A percentile compares a stretch with the other conserved stretches of the same genome.
phyloP scores from a whole-genome alignment of 257 asterid genomes.

The Scutellaria minor region DNA sequence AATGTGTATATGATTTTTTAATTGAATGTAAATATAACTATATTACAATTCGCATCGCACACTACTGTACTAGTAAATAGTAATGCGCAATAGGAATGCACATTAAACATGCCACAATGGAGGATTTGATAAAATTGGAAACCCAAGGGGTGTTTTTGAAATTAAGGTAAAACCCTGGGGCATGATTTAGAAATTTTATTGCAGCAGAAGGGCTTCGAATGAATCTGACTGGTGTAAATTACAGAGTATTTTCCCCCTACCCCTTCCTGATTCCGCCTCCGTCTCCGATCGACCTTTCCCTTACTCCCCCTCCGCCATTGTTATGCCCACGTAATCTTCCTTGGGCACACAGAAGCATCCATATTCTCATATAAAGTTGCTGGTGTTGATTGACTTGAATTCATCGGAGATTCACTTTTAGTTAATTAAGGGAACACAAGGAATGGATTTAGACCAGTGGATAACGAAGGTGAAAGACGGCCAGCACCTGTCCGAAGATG shows the following conservation, averaged over 20 bases:
- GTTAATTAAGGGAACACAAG: constrained; percentile 24
- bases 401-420: constrained; percentile 7
- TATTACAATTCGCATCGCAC: too few relatives aligned
- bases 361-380: not conserved
- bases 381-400: constrained; percentile 25
- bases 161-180: constrained; percentile 4
- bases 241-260: constrained; percentile 1
- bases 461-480: constrained; percentile 83
- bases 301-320: constrained; percentile 1
- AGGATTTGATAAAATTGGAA: not conserved
- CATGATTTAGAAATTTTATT: constrained; percentile 6
- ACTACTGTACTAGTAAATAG: too few relatives aligned
- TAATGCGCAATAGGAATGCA: too few relatives aligned
- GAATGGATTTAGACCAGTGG: constrained; percentile 96
- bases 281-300: constrained; percentile 11
- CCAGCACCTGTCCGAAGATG: constrained; percentile 92
- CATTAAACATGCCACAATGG: not conserved
- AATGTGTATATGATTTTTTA: too few relatives aligned
- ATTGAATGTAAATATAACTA: too few relatives aligned
- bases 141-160: not conserved
- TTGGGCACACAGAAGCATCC: not conserved
- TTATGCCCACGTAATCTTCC: not conserved
- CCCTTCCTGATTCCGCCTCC: constrained; percentile 15
- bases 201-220: constrained; percentile 25
- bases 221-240: constrained; percentile 26